Evolutionary conservation across 768 basidiomycete species (phyloP).

Genomic region (Serendipita sp.): DNA sequence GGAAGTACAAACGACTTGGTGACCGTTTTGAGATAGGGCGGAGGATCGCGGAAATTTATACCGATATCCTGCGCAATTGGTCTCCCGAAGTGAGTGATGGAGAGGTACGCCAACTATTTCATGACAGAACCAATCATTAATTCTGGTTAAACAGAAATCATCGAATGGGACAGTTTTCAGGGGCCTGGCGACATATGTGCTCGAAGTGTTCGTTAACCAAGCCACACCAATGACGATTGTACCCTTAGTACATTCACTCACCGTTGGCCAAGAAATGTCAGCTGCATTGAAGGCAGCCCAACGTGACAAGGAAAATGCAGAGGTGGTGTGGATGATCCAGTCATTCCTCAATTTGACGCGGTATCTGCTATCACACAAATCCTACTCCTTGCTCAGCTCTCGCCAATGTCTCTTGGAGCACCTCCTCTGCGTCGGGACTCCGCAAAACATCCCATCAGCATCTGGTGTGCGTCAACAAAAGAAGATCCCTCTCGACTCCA

Average conservation of each 20-base stretch:
- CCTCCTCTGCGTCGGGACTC: constrained; percentile 45
- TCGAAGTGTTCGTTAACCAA: constrained; percentile 54
- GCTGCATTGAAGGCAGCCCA: constrained; percentile 42
- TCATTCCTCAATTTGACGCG: constrained; percentile 46
- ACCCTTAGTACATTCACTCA: constrained; percentile 58
- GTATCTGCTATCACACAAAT: constrained; percentile 48
- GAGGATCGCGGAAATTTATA: constrained; percentile 48
- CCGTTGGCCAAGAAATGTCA: constrained; percentile 41
- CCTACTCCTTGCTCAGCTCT: constrained; percentile 23
- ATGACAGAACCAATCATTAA: constrained; percentile 9
- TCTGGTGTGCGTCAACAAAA: constrained; percentile 30
- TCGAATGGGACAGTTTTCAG: not conserved
- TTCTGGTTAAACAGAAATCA: not conserved
- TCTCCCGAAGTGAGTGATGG: not conserved
- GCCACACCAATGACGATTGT: constrained; percentile 67
- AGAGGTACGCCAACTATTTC: not conserved
- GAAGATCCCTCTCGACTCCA: constrained; percentile 56
- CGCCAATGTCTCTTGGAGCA: constrained; percentile 52
- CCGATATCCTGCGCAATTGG: constrained; percentile 45
- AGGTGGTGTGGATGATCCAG: constrained; percentile 52
- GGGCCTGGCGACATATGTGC: constrained; percentile 21
- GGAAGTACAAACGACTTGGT: constrained; percentile 71
- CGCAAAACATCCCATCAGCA: constrained; percentile 27
- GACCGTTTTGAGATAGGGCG: constrained; percentile 73
- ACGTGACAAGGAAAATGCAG: constrained; percentile 50